Evolutionary conservation across 2,329 filamentous ascomycete genomes (phyloP).

Genomic region (Hymenoscyphus fructigenus): DNA sequence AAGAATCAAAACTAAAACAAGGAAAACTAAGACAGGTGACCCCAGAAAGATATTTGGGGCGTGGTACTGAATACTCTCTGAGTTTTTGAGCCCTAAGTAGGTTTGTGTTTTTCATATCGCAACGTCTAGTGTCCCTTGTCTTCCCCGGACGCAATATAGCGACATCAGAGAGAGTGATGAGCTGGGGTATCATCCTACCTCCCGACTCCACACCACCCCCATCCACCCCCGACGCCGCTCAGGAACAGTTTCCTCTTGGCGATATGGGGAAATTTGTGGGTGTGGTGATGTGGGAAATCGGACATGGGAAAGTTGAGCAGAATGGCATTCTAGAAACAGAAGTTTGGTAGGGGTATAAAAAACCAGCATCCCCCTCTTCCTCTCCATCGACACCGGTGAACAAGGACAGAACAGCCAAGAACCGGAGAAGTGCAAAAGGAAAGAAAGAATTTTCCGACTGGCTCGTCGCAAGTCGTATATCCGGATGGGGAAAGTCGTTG

Average conservation of each 20-base stretch:
- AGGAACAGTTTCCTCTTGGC: not conserved
- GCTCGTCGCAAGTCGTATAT: not conserved
- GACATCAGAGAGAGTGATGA: not conserved
- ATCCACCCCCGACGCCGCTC: not conserved
- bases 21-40: too few relatives aligned
- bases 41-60: too few relatives aligned
- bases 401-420: not conserved
- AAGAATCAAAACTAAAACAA: too few relatives aligned
- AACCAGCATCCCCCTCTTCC: not conserved
- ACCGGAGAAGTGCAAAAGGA: not conserved
- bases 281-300: not conserved
- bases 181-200: not conserved
- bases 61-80: too few relatives aligned
- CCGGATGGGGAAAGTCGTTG: not conserved
- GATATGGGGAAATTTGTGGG: not conserved
- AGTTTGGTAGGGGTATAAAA: not conserved
- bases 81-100: too few relatives aligned
- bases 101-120: too few relatives aligned
- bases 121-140: too few relatives aligned
- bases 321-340: not conserved
- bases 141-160: not conserved
- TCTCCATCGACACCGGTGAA: too few relatives aligned
- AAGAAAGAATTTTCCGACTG: not conserved
- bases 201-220: not conserved
- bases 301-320: not conserved